Evolutionary conservation across 306 rosid species (phyloP).

Genomic region (Malus sieversii): DNA sequence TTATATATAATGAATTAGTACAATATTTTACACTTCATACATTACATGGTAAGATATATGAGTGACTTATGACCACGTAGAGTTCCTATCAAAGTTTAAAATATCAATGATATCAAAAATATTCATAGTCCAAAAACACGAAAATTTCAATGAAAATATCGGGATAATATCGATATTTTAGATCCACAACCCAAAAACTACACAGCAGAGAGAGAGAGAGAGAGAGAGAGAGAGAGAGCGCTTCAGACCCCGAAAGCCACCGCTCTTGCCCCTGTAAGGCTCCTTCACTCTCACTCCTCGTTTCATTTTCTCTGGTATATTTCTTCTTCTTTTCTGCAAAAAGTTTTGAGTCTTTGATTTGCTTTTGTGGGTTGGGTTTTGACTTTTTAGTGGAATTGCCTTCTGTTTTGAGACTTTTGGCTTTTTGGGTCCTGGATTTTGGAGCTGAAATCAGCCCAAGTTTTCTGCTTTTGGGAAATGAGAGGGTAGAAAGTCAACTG

Average conservation of each 20-base stretch:
- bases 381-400: neutral
- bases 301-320: constrained; percentile 7
- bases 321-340: neutral
- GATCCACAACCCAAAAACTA: constrained; percentile 7
- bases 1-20: too few relatives aligned
- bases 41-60: too few relatives aligned
- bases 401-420: neutral
- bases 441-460: neutral
- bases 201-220: neutral
- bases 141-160: too few relatives aligned
- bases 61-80: too few relatives aligned
- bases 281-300: neutral
- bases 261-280: neutral
- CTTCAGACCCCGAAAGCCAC: neutral
- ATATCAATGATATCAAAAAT: too few relatives aligned
- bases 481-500: constrained; percentile 14
- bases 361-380: constrained; percentile 5
- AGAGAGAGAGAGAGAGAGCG: constrained; percentile 7
- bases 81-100: too few relatives aligned
- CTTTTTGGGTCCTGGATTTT: constrained; percentile 2
- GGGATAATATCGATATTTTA: too few relatives aligned
- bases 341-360: neutral
- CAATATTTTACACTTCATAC: too few relatives aligned
- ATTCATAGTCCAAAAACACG: too few relatives aligned
- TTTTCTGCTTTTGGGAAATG: constrained; percentile 6